phyloP scores from a whole-genome alignment of 139 green algal species.

The Ostreobium quekettii region DNA sequence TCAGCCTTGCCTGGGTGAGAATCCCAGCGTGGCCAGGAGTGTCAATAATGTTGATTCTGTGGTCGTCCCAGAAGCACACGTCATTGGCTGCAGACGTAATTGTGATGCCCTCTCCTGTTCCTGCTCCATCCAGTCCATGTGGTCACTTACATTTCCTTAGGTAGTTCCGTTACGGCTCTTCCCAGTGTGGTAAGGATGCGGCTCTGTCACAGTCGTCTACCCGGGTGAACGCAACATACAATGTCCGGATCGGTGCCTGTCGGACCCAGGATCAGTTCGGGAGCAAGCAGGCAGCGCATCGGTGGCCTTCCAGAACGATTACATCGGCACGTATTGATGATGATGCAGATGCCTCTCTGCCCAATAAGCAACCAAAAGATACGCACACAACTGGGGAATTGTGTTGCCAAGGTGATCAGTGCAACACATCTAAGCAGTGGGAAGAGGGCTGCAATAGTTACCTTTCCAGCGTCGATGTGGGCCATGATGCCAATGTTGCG shows the following conservation, averaged over 20 bases:
- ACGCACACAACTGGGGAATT: too few relatives aligned
- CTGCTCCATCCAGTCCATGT: constrained; percentile 51
- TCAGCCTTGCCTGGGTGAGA: too few relatives aligned
- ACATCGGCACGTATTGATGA: too few relatives aligned
- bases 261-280: neutral
- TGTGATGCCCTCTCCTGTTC: constrained; percentile 98
- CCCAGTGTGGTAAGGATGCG: constrained; percentile 98
- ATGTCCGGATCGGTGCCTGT: neutral
- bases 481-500: constrained; percentile 99
- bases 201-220: constrained; percentile 96
- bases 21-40: constrained; percentile 96
- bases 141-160: constrained; percentile 85
- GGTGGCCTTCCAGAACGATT: too few relatives aligned
- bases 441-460: constrained; percentile 10
- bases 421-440: too few relatives aligned
- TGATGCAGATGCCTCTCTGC: too few relatives aligned
- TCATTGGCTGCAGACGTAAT: constrained; percentile 97
- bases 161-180: constrained; percentile 98
- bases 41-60: constrained; percentile 99
- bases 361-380: too few relatives aligned
- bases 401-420: too few relatives aligned
- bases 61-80: constrained; percentile 92
- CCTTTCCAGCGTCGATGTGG: constrained; percentile 92
- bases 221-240: too few relatives aligned
- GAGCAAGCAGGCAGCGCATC: too few relatives aligned